Base-by-base conservation (phyloP, 2,329 filamentous ascomycete species). In the Pseudophaeomoniella oleicola region DNA sequence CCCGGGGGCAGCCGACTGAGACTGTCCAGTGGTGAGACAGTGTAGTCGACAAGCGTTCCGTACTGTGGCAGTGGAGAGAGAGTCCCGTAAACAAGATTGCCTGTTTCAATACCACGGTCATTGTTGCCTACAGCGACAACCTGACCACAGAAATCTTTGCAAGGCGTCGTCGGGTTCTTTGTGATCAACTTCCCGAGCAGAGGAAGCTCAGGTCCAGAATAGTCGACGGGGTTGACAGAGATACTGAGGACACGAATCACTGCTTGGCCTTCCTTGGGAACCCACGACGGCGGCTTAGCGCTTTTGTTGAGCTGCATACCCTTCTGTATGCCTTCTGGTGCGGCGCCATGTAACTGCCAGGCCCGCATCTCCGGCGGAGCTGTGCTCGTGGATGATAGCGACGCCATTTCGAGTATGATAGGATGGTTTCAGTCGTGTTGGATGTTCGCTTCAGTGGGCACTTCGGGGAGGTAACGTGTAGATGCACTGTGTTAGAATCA, bases 171-270 rank as follows among this genome's bases (percentile, higher is more conserved):
- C 1, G 66, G 63, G 4, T 50, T 52, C 16, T 53, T 47, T 34
- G 67, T 51, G 1, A 62, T 27, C 15, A 60, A 42, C 3, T 59
- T 55, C 2, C 52, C 51, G 4, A 69, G 38, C 2, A 64, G 15
- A 0, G 63, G 53, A 17, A 65, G 54, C 47, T 79, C 74, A 6
- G 70, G 60, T 2, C 71, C 44, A 52, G 81, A 81, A 63, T 75
- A 71, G 60, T 81, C 78, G 17, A 69, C 69, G 0, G 75, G 75
- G 49, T 80, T 81, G 43, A 79, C 50, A 16, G 67, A 57, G 16
- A 63, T 60, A 39, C 63, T 57, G 39, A 68, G 53, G 5, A 80
- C 67, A 42, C 68, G 56, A 34, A 80, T 57, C 11, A 79, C 62
- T 32, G 77, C 49, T 42, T 72, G 60, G 27, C 63, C 49, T 53